These are phyloP conservation scores for Tetrastigma voinierianum DNA, from an alignment of 164 flowering plant species.

Conservation along the genomic window DNA sequence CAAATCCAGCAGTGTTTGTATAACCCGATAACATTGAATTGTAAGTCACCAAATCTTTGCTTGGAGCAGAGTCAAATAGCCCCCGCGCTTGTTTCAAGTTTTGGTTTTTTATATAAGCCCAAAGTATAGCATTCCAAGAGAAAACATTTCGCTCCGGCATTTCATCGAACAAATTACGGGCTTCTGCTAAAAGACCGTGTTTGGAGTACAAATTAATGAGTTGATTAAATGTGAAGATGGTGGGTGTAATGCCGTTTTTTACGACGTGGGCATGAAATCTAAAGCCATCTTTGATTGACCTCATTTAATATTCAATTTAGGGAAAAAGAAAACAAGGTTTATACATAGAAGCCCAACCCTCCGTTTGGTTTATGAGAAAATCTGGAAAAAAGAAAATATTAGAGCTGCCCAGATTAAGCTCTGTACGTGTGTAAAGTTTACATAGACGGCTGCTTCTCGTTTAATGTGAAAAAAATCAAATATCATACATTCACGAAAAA, in stretches of 20 bases:
- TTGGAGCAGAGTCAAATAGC: slow-evolving; percentile 55
- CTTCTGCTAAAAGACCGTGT: slow-evolving; percentile 38
- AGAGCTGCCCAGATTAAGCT: too few species aligned
- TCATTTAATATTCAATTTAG: slow-evolving; percentile 23
- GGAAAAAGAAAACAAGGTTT: too few species aligned
- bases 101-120: slow-evolving; percentile 43
- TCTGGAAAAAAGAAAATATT: too few species aligned
- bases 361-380: too few species aligned
- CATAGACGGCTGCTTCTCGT: too few species aligned
- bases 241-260: slow-evolving; percentile 36
- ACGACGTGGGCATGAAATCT: slow-evolving; percentile 34
- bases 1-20: slow-evolving; percentile 38
- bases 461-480: too few species aligned
- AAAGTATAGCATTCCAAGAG: slow-evolving; percentile 77
- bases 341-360: too few species aligned
- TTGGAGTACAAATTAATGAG: slow-evolving; percentile 54
- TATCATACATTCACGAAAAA: too few species aligned
- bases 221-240: slow-evolving; percentile 43
- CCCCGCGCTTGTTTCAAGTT: slow-evolving; percentile 41
- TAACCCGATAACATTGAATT: slow-evolving; percentile 72
- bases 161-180: slow-evolving; percentile 67
- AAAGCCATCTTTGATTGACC: slow-evolving; percentile 41
- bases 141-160: slow-evolving; percentile 78
- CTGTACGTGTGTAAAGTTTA: too few species aligned
- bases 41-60: slow-evolving; percentile 67